Base-by-base conservation (phyloP, 2,329 filamentous ascomycete species). In the Xenoacremonium recifei region DNA sequence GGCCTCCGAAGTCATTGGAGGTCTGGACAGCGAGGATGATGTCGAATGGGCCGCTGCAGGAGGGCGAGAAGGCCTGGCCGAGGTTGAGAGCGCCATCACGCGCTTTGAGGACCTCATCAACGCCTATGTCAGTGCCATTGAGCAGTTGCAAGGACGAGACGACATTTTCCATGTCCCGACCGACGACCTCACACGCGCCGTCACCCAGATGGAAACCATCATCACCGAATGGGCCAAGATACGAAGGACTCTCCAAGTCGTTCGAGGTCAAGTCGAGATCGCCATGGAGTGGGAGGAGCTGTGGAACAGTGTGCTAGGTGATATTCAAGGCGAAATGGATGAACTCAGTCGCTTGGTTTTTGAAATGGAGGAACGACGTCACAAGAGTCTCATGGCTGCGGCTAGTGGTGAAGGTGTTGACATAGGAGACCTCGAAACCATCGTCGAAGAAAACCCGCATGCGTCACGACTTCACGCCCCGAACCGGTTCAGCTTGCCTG, bases 241-340 rank as follows among this genome's bases (percentile, higher is more conserved):
- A 56, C 87, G 89, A 56, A 75, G 72, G 31, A 85, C 86, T 2
- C 71, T 99, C 37, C 86, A 85, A 49, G 84, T 70, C 19, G 86
- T 96, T 42, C 95, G 95, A 62, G 80, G 80, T 35, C 92, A 97
- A 60, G 92, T 99, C 15, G 93, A 97, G 65, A 83, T 96, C 44
- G 93, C 93, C 35, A 95, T 97, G 90, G 93, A 99, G 61, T 99
- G 92, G 92, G 91, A 96, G 64, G 91, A 97, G 67, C 75, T 99
- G 25, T 97, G 93, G 92, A 89, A 89, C 55, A 89, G 80, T 50
- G 92, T 97, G 3, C 73, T 99, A 3, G 92, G 91, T 33, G 92
- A 97, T 62, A 96, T 97, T 47, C 88, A 91, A 39, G 82, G 85
- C 48, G 93, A 99, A 67, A 84, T 82, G 67, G 87, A 93, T 50